Base-by-base conservation (phyloP, 2,329 filamentous ascomycete genomes). In the Xylariales sp. region DNA sequence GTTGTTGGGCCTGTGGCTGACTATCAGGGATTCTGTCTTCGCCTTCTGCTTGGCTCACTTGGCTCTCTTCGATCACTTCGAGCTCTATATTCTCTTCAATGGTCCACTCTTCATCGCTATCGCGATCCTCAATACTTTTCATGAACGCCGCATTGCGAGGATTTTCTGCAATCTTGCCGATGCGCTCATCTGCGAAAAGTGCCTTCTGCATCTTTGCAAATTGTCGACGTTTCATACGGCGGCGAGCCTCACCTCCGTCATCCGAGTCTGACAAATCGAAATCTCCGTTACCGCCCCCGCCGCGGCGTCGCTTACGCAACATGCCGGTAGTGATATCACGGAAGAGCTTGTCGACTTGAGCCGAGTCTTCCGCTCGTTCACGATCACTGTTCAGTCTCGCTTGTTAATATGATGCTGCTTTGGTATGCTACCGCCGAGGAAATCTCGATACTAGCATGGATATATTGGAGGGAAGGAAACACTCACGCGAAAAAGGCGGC, bases 151-250 rank as follows among this genome's bases (percentile, higher is more conserved):
- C 76, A 57, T 89, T 91, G 56, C 91, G 90, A 3, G 87, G 87
- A 52, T 94, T 89, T 56, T 88, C 81, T 23, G 88, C 89, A 45
- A 97, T 88, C 61, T 91, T 90, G 56, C 85, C 88, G 50, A 98
- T 80, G 25, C 88, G 88, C 60, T 95, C 90, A 53, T 97, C 90
- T 17, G 86, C 74, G 32, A 95, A 76, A 7, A 98, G 73, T 6
- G 90, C 86, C 59, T 88, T 89, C 40, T 89, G 85, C 85, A 95
- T 94, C 64, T 88, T 87, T 24, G 85, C 85, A 61, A 95, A 95
- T 54, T 96, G 88, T 27, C 83, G 76, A 37, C 88, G 83, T 69
- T 94, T 95, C 69, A 85, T 81, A 35, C 88, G 81, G 31, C 85
- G 80, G 30, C 81, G 78, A 20, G 84, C 78, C 52, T 91, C 86